Conservation (phyloP, 371 early-diverging fungal genomes). For the Basidiobolus meristosporus region DNA sequence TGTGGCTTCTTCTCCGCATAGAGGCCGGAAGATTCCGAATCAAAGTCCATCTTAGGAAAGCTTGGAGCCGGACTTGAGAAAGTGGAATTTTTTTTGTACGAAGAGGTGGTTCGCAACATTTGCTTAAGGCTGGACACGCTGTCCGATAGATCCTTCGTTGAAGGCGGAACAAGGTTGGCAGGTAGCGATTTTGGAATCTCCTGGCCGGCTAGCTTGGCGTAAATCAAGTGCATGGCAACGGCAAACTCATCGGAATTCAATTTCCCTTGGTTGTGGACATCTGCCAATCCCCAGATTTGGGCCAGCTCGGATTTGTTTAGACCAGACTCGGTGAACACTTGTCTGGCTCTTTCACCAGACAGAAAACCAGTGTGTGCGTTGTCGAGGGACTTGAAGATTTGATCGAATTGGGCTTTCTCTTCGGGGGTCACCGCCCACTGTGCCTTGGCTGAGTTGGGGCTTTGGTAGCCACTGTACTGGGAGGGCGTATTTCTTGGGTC, state of each 20-base stretch:
- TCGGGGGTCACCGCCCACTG: conserved; percentile 59
- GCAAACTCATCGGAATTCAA: conserved; percentile 82
- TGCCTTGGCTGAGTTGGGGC: conserved; percentile 3
- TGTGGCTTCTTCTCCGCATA: background rate
- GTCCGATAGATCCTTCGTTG: conserved; percentile 33
- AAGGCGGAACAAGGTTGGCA: conserved; percentile 62
- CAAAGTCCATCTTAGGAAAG: conserved; percentile 5
- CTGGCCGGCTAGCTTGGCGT: conserved; percentile 63
- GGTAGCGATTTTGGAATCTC: conserved; percentile 64
- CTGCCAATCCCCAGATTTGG: conserved; percentile 75
- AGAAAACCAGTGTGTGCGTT: conserved; percentile 48
- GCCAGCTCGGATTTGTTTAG: conserved; percentile 53
- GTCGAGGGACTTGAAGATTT: conserved; percentile 78
- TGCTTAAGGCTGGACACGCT: conserved; percentile 29
- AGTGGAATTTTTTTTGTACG: conserved; percentile 12
- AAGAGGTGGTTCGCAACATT: conserved; percentile 24
- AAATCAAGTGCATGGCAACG: conserved; percentile 85
- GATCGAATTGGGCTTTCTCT: conserved; percentile 62
- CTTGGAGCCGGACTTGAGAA: conserved; percentile 10
- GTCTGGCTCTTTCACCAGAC: conserved; percentile 52
- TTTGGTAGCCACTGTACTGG: background rate
- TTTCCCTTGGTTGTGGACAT: conserved; percentile 71
- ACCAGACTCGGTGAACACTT: conserved; percentile 72
- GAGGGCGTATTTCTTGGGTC: background rate
- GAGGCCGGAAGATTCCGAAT: conserved; percentile 4